Evolutionary conservation across 169 alveolate genomes (phyloP), one percentile per base, ranked within the genome.

Genomic region (Perkinsus marinus): DNA sequence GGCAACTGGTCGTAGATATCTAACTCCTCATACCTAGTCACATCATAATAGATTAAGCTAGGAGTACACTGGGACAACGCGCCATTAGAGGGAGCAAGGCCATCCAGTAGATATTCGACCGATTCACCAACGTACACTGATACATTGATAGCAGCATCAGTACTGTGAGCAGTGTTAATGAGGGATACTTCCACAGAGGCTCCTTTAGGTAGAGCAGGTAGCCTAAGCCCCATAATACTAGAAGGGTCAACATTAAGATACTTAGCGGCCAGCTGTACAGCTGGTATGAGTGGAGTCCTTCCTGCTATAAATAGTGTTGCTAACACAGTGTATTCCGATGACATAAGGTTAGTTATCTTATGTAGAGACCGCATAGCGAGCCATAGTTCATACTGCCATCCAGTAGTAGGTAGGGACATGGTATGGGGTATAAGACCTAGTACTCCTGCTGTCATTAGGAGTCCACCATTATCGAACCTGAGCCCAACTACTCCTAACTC

Each of bases 391-490:
- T 57, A 57, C 34, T 57, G 79, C 79, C 79, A 57, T 3, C 46
- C 46, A 57, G 79, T 2, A 57, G 26, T 57, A 57, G 79, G 79
- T 57, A 57, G 34, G 26, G 79, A 57, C 91, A 90, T 90, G 6
- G 68, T 16, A 22, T 90, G 91, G 22, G 91, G 91, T 19, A 90
- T 17, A 2, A 90, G 39, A 39, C 91, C 91, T 57, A 90, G 22
- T 38, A 90, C 91, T 17, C 91, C 91, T 19, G 91, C 91, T 7
- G 91, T 39, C 39, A n/a, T n/a, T n/a, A 90, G 37, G 34, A 90
- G 39, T 13, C 0, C 16, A 39, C 91, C 46, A 57, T 57, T 57
- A 57, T 26, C 34, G 34, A 57, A 57, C 79, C 79, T 57, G 22
- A 16, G 26, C 3, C 9, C 22, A 16, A 13, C 5, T 13, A 57